Evolutionary conservation across 345 rosid species (phyloP).

Genomic region (Gossypium thurberi): DNA sequence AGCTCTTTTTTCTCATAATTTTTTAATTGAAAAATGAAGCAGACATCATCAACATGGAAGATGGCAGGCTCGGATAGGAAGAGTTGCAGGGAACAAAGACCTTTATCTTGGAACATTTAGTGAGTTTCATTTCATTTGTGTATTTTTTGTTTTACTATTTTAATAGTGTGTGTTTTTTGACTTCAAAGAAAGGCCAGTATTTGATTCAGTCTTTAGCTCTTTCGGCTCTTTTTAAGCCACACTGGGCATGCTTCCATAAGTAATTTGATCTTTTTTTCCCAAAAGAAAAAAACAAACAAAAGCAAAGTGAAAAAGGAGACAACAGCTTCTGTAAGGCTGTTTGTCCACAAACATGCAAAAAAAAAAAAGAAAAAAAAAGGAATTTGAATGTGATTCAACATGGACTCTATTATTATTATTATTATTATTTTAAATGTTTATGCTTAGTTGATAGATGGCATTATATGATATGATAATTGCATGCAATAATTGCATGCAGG

Average conservation of each 20-base stretch:
- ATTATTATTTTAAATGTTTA: too few species aligned
- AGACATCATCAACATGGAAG: slow-evolving; percentile 92
- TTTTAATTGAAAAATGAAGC: background rate
- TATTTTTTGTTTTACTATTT: background rate
- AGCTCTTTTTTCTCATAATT: background rate
- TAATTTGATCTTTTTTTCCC: background rate
- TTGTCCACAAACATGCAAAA: background rate
- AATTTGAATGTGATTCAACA: background rate
- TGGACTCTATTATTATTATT: too few species aligned
- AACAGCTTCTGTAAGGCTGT: slow-evolving; percentile 7
- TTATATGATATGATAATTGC: background rate
- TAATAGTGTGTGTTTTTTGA: slow-evolving; percentile 7
- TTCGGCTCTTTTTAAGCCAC: slow-evolving; percentile 1
- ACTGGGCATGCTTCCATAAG: background rate
- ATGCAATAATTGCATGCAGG: slow-evolving; percentile 29
- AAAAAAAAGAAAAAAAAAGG: background rate
- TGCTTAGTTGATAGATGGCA: too few species aligned
- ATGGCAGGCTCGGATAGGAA: slow-evolving; percentile 99
- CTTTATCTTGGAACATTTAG: slow-evolving; percentile 96
- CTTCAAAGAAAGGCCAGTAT: background rate
- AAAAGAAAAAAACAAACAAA: slow-evolving; percentile 3
- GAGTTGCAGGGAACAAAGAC: slow-evolving; percentile 98
- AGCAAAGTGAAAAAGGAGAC: slow-evolving; percentile 1
- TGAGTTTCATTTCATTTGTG: slow-evolving; percentile 23
- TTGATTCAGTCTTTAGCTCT: background rate